phyloP scores from a whole-genome alignment of 2,329 filamentous ascomycete species.

The Bipolaris oryzae region DNA sequence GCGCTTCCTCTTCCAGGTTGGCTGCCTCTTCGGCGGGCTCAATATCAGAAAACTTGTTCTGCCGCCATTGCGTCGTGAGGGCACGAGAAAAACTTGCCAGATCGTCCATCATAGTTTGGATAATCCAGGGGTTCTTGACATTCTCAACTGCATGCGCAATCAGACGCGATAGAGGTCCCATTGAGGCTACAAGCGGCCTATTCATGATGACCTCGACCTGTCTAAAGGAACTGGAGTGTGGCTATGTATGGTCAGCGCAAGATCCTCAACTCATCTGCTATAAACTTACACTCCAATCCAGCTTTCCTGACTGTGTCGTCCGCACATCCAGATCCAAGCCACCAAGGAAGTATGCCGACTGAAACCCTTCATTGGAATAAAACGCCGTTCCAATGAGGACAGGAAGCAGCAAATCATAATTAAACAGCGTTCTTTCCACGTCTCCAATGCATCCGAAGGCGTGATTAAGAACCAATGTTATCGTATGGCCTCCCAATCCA shows the following conservation, averaged over 20 bases:
- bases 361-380: slow-evolving; percentile 73
- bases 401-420: slow-evolving; percentile 73
- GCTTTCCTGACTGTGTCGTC: slow-evolving; percentile 54
- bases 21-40: slow-evolving; percentile 70
- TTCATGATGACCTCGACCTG: slow-evolving; percentile 64
- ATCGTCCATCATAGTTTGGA: slow-evolving; percentile 64
- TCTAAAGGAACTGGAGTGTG: slow-evolving; percentile 64
- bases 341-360: slow-evolving; percentile 75
- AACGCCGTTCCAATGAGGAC: slow-evolving; percentile 71
- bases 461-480: slow-evolving; percentile 76
- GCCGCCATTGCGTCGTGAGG: slow-evolving; percentile 74
- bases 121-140: slow-evolving; percentile 57
- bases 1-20: slow-evolving; percentile 68
- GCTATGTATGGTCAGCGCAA: slow-evolving; percentile 30
- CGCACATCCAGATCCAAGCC: slow-evolving; percentile 72
- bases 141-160: slow-evolving; percentile 68
- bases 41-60: slow-evolving; percentile 73
- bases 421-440: slow-evolving; percentile 61
- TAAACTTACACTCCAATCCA: slow-evolving; percentile 65
- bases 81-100: slow-evolving; percentile 70
- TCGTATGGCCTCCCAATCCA: slow-evolving; percentile 55
- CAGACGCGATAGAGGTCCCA: slow-evolving; percentile 71
- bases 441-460: slow-evolving; percentile 74
- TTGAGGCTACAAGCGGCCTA: slow-evolving; percentile 67
- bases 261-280: neutral